Base-by-base conservation (phyloP, 805 yeast species). In the Starmerella davenportii region DNA sequence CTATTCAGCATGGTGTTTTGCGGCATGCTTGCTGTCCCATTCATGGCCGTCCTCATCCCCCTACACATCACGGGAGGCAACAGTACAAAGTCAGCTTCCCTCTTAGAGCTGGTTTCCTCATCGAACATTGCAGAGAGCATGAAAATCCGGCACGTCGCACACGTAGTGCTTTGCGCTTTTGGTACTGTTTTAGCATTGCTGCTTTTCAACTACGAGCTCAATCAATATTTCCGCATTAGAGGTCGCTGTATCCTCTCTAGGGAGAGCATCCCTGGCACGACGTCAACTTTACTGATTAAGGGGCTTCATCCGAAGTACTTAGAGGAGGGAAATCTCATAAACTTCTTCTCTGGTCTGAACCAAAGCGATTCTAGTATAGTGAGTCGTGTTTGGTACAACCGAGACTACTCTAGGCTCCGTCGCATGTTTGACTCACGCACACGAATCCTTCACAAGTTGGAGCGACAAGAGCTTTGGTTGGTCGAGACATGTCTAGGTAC, bases 71-170 rank as follows among this genome's bases (percentile, higher is more conserved):
- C 62, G 1, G 72, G 74, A 1, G 38, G 39, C 3, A 36, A 34
- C 4, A 51, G 49, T 2, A 39, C 49, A 14, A 54, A 55, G 3
- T 44, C 45, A 9, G 9, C 35, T 9, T 20, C 35, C 7, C 15
- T 32, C 4, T 57, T 84, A 35, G 93, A 82, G 49, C 61, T 58
- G 36, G 60, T 80, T 5, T 78, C 92, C 16, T 68, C 79, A 54
- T 72, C 90, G 3, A 77, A 79, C 49, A 66, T 81, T 3, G 67
- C 81, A 0, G 62, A 66, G 4, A 47, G 62, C 2, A 68, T 70
- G 34, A 66, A 72, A 0, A 51, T 55, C 3, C 54, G 70, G 18
- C 62, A 76, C 42, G 61, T 72, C 42, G 69, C 72, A 18, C 94
- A 82, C 55, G 68, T 82, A 38, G 52, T 72, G 0, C 59, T 77